A percentile compares a stretch with the other conserved stretches of the same genome.
These are phyloP conservation scores for Oryza longistaminata DNA, from an alignment of 176 grass and related monocot genomes.

Conservation along the genomic window DNA sequence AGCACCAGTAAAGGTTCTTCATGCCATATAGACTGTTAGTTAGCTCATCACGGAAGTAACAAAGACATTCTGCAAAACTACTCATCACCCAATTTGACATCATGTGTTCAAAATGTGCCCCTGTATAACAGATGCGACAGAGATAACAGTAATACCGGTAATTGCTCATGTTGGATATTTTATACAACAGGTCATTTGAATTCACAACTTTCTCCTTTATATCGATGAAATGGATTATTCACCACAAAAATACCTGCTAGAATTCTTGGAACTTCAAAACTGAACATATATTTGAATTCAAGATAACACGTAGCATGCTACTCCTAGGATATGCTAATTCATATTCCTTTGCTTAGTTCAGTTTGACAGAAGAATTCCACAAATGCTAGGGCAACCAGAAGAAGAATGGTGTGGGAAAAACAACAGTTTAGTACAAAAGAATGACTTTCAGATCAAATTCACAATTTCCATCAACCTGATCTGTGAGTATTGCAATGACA, in stretches of 20 bases:
- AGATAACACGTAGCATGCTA: background rate
- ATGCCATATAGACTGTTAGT: background rate
- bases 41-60: background rate
- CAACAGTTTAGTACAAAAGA: background rate
- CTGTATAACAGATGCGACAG: background rate
- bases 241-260: background rate
- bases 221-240: background rate
- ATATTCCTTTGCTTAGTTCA: background rate
- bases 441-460: background rate
- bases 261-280: background rate
- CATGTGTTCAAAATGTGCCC: background rate
- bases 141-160: background rate
- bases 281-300: constrained; percentile 3
- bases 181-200: background rate
- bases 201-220: background rate
- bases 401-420: background rate
- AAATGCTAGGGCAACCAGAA: background rate
- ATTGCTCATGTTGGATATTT: background rate
- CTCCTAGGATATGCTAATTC: background rate
- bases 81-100: background rate
- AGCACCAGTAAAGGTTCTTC: background rate
- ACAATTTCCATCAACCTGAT: background rate
- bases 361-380: background rate
- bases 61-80: background rate
- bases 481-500: background rate